Percentiles rank a stretch among this genome's conserved stretches.
Evolutionary conservation across 2,329 filamentous ascomycete genomes (phyloP).

Genomic region (Epichloe glyceriae): DNA sequence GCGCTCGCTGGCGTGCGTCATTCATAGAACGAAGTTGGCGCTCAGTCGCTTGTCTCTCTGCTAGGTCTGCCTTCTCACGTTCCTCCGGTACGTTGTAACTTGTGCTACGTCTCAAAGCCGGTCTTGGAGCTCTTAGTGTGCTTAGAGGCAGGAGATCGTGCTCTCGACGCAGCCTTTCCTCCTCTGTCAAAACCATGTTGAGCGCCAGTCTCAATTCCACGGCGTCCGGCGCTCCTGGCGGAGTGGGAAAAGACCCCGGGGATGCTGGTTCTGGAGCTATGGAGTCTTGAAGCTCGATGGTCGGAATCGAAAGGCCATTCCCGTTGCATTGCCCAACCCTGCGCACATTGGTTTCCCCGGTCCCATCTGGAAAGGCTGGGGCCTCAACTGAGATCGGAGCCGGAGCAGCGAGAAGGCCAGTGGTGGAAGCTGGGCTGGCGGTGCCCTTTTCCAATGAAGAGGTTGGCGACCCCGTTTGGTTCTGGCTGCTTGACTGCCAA

Average conservation of each 20-base stretch:
- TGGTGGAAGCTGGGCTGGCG: slow-evolving; percentile 9
- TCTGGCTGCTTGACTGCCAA: slow-evolving; percentile 20
- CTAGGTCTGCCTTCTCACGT: slow-evolving; percentile 25
- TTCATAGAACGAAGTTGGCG: slow-evolving; percentile 27
- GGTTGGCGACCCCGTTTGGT: slow-evolving; percentile 1
- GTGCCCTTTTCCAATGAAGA: slow-evolving; percentile 4
- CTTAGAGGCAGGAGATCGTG: slow-evolving; percentile 3
- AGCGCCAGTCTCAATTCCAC: slow-evolving; percentile 25
- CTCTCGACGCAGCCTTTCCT: slow-evolving; percentile 11
- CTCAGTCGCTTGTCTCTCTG: slow-evolving; percentile 23
- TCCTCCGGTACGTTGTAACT: slow-evolving; percentile 29
- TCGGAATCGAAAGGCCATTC: background rate
- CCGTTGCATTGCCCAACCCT: background rate
- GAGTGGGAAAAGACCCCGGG: slow-evolving; percentile 13
- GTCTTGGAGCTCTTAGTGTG: slow-evolving; percentile 17
- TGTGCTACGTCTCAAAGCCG: slow-evolving; percentile 29
- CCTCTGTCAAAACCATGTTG: slow-evolving; percentile 24
- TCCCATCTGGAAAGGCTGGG: background rate
- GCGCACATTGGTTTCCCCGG: background rate
- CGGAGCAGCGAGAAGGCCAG: background rate
- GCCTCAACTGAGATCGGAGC: background rate
- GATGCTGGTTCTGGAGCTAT: slow-evolving; percentile 1
- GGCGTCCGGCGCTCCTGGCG: slow-evolving; percentile 24
- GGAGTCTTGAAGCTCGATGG: background rate
- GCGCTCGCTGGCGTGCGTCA: slow-evolving; percentile 26